A percentile compares a stretch with the other conserved stretches of the same genome.
These are phyloP conservation scores for Excoecaria cochinchinensis DNA, from an alignment of 345 rosid genomes.

Conservation along the genomic window DNA sequence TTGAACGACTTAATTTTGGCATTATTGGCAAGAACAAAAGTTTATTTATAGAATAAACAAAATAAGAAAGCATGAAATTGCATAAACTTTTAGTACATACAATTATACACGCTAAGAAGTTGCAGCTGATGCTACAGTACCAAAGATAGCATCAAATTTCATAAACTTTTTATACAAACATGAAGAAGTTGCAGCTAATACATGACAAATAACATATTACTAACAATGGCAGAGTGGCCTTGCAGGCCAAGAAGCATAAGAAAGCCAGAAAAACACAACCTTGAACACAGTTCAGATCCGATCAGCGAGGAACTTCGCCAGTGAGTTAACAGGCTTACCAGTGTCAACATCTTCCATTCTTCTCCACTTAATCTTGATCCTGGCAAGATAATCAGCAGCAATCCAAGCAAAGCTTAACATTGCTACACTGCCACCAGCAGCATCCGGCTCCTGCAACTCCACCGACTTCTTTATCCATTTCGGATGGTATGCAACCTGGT, in stretches of 20 bases:
- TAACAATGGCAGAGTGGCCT: constrained; percentile 26
- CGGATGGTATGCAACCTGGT: constrained; percentile 80
- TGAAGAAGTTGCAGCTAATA: neutral
- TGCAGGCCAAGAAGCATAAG: constrained; percentile 1
- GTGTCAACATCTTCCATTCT: constrained; percentile 37
- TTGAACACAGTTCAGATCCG: constrained; percentile 32
- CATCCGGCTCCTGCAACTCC: constrained; percentile 47
- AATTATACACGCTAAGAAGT: neutral
- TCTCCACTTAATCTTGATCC: constrained; percentile 54
- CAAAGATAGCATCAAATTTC: no score
- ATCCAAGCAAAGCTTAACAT: constrained; percentile 92
- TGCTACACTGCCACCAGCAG: constrained; percentile 27
- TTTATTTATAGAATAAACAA: no score
- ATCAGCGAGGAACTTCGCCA: constrained; percentile 60
- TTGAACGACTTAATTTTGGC: no score
- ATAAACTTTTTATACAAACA: no score
- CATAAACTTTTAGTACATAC: no score
- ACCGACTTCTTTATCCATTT: constrained; percentile 57
- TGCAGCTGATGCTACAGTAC: neutral
- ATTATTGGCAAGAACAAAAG: no score
- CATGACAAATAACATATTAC: neutral
- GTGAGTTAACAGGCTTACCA: constrained; percentile 58
- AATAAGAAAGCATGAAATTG: neutral
- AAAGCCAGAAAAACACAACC: neutral
- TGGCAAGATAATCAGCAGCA: constrained; percentile 81